These are phyloP conservation scores for Xylariaceae sp. DNA, from an alignment of 2,329 filamentous ascomycete genomes.

Conservation along the genomic window DNA sequence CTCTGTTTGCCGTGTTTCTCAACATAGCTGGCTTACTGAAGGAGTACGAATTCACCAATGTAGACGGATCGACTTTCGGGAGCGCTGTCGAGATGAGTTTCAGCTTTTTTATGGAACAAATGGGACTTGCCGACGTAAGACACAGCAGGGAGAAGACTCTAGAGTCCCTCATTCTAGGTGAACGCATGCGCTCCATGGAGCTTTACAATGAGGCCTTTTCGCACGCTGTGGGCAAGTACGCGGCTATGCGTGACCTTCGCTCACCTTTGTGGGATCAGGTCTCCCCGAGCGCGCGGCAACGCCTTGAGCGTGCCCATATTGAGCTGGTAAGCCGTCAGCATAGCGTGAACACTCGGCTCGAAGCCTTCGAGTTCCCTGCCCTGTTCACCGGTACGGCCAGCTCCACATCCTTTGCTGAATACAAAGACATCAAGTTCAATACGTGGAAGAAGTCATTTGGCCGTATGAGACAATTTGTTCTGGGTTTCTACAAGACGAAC, in stretches of 20 bases:
- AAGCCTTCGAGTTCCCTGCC: slow-evolving; percentile 87
- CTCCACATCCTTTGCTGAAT: slow-evolving; percentile 74
- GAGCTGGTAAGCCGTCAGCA: slow-evolving; percentile 73
- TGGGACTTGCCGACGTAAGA: slow-evolving; percentile 75
- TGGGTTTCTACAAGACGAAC: slow-evolving; percentile 61
- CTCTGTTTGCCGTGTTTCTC: slow-evolving; percentile 53
- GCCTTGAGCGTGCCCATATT: slow-evolving; percentile 78
- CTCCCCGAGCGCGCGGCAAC: slow-evolving; percentile 67
- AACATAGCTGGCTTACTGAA: slow-evolving; percentile 53
- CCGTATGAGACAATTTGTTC: slow-evolving; percentile 70
- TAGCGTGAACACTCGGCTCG: slow-evolving; percentile 69
- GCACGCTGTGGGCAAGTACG: slow-evolving; percentile 84
- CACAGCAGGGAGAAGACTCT: slow-evolving; percentile 83
- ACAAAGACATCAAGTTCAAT: slow-evolving; percentile 78
- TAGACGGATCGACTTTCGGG: slow-evolving; percentile 59
- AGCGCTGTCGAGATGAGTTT: slow-evolving; percentile 64
- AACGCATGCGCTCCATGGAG: slow-evolving; percentile 76
- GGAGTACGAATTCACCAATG: slow-evolving; percentile 56
- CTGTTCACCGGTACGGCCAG: slow-evolving; percentile 85
- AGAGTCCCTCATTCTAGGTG: slow-evolving; percentile 84
- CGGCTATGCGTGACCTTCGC: slow-evolving; percentile 64
- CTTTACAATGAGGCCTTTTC: slow-evolving; percentile 91
- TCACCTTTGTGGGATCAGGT: slow-evolving; percentile 70
- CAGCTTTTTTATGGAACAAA: slow-evolving; percentile 72
- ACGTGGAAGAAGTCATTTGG: slow-evolving; percentile 75